These are phyloP conservation scores for Picea sitchensis DNA, from an alignment of 75 land plant species.

Conservation along the genomic window DNA sequence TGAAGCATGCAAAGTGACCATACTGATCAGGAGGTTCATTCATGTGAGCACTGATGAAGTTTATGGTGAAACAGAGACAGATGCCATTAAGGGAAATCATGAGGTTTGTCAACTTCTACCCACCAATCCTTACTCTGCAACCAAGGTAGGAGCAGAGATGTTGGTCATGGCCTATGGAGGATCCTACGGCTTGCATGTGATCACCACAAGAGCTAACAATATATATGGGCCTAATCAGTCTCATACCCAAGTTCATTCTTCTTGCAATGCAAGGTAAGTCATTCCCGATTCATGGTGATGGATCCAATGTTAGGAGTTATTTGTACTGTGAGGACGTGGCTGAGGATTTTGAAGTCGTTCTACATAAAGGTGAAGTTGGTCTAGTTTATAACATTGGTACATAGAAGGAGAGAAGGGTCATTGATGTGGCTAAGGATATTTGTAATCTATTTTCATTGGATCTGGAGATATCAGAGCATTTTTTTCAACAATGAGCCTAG, in stretches of 20 bases:
- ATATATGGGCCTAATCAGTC: slow-evolving; percentile 77
- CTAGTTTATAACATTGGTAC: slow-evolving; percentile 78
- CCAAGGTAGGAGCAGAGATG: slow-evolving; percentile 77
- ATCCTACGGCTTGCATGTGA: slow-evolving; percentile 65
- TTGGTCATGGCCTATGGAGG: slow-evolving; percentile 79
- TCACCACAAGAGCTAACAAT: slow-evolving; percentile 70
- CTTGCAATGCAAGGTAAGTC: slow-evolving; percentile 63
- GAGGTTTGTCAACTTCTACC: slow-evolving; percentile 73
- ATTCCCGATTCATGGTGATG: slow-evolving; percentile 71
- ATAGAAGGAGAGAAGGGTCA: slow-evolving; percentile 62
- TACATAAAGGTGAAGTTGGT: slow-evolving; percentile 64
- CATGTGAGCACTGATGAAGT: slow-evolving; percentile 76
- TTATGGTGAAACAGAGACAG: slow-evolving; percentile 66
- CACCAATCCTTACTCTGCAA: slow-evolving; percentile 69
- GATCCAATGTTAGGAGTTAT: slow-evolving; percentile 62
- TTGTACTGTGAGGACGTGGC: slow-evolving; percentile 68
- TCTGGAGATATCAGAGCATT: slow-evolving; percentile 11
- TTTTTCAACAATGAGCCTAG: too few species aligned
- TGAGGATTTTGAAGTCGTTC: slow-evolving; percentile 67
- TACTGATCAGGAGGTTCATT: slow-evolving; percentile 55
- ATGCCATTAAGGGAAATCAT: slow-evolving; percentile 71
- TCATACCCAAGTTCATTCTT: slow-evolving; percentile 70
- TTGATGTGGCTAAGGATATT: slow-evolving; percentile 69
- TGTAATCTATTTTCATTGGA: slow-evolving; percentile 57
- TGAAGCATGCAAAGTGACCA: slow-evolving; percentile 68